Percentiles rank a stretch among this genome's conserved stretches.
These are phyloP conservation scores for Helotiales sp. DNA, from an alignment of 2,329 filamentous ascomycete genomes.

Conservation along the genomic window DNA sequence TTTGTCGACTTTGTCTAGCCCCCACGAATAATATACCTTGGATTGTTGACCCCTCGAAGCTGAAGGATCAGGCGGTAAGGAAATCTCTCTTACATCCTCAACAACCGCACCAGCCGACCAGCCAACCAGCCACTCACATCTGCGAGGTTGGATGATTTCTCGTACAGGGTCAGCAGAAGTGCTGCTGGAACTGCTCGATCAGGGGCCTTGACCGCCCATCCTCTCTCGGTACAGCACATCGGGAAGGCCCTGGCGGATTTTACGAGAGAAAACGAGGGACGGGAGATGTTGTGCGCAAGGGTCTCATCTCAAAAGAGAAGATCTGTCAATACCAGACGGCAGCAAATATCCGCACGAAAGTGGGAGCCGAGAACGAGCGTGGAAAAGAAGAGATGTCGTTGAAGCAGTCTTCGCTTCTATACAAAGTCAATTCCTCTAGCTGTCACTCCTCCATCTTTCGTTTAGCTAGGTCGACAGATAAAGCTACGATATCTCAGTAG, in stretches of 20 bases:
- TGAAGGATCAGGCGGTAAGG: background rate
- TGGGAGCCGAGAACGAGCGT: background rate
- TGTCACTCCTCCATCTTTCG: background rate
- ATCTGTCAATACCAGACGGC: background rate
- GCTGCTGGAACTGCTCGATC: background rate
- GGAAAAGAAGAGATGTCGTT: background rate
- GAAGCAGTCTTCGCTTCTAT: background rate
- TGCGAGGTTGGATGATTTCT: background rate
- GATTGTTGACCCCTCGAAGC: background rate
- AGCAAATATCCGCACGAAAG: background rate
- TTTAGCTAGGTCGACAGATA: background rate
- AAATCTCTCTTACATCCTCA: background rate
- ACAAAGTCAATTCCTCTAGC: background rate
- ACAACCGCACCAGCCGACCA: background rate
- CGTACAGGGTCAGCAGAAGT: background rate
- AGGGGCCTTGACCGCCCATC: background rate
- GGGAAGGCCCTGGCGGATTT: background rate
- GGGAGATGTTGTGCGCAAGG: constrained; percentile 1
- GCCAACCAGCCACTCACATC: background rate
- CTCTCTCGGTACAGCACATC: background rate
- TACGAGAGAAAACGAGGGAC: background rate
- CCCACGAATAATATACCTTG: background rate
- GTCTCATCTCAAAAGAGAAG: background rate
- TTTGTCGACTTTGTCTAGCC: background rate
- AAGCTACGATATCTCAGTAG: background rate